Base-by-base conservation (phyloP, 345 rosid species). In the Diplotaxis tenuifolia region DNA sequence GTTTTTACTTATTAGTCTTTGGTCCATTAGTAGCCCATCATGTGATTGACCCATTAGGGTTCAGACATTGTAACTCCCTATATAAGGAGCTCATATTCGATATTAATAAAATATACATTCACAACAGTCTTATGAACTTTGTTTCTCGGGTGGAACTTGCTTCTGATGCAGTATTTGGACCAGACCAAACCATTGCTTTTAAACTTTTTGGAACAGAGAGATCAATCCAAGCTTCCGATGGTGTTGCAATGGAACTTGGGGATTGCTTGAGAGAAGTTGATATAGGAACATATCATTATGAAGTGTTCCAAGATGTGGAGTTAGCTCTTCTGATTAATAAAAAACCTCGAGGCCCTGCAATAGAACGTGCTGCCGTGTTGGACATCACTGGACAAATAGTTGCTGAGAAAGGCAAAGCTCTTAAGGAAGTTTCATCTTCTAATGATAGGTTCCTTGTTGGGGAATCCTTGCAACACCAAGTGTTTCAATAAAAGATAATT, bases 331-430 rank as follows among this genome's bases (percentile, higher is more conserved):
- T 95, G 65, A 95, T 95, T 38, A 97, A 96, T 45, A 97, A 97
- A 59, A 95, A 92, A 84, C 99, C 99, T 53, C 92, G 99, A 78
- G 99, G 99, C 14, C 96, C 96, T 63, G 97, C 96, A 67, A 82
- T 95, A 88, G 99, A 92, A 80, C 88, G 96, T 74, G 99, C 99
- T 55, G 89, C 1, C 69, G 84, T 91, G 77, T 79, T 91, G 70
- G 97, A 89, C 63, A 85, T 91, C 67, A 91, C 92, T 58, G 99
- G 97, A 7, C 85, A 94, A 74, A 89, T 94, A 62, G 91, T 84
- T 70, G 96, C 97, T 16, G 91, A 87, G 65, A 97, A 95, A 84
- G 99, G 97, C 21, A 95, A 85, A 83, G 97, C 97, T 76, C 92
- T 95, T 27, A 91, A 95, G 79, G 86, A 93, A 20, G 96, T 81